Evolutionary conservation across 441 rosid genomes (phyloP).

Genomic region (Gossypium davidsonii): DNA sequence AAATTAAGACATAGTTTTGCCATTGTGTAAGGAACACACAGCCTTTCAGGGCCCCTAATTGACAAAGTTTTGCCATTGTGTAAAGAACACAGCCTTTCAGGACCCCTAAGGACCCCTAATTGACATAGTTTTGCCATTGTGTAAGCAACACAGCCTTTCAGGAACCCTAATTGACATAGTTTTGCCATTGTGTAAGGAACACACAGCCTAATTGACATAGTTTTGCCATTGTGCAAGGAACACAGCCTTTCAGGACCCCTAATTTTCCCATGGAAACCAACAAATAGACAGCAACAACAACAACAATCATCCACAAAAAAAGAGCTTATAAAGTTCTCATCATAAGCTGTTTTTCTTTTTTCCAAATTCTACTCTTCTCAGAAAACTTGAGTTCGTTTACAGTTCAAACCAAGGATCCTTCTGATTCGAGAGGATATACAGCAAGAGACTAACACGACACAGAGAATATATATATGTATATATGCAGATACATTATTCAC

Average conservation of each 20-base stretch:
- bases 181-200: background rate
- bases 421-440: background rate
- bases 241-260: background rate
- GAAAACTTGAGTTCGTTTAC: background rate
- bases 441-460: background rate
- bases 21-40: background rate
- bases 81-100: background rate
- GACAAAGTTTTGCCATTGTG: background rate
- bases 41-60: background rate
- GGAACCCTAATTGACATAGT: background rate
- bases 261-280: background rate
- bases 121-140: background rate
- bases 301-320: background rate
- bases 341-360: background rate
- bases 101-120: background rate
- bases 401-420: background rate
- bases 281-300: background rate
- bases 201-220: background rate
- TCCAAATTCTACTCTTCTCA: background rate
- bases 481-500: background rate
- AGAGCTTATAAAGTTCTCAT: background rate
- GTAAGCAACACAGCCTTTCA: background rate
- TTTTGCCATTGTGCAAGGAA: background rate
- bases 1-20: background rate
- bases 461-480: background rate